Evolutionary conservation across 2,329 filamentous ascomycete species (phyloP), one percentile per base, ranked within the genome.

Genomic region (Nemania sp.): DNA sequence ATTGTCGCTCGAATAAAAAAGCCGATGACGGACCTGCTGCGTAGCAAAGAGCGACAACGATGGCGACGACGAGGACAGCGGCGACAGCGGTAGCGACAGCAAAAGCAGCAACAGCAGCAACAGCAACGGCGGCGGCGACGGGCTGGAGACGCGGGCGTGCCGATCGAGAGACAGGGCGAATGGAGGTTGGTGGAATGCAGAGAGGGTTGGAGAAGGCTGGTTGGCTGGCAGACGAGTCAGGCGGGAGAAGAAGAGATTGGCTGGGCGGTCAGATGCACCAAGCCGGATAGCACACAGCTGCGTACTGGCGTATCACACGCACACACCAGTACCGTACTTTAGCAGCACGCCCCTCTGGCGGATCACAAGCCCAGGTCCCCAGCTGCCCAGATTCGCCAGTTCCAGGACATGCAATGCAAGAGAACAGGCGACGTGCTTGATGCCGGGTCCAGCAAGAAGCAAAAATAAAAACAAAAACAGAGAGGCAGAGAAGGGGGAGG

Each of bases 241-340:
- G 60, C 57, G 65, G 62, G 64, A 63, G 60, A 61, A 49, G 53
- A 52, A 47, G 44, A 61, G 63, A 65, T 66, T 66, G 62, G 60
- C 60, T 61, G 57, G 61, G 63, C 61, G 64, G 62, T 58, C 59
- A 59, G 59, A 66, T 66, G 65, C 65, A 66, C 58, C 58, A 63
- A 66, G 58, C 61, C 60, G 64, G 59, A 45, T 49, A 46, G 55
- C 56, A 37, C 36, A 44, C 42, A 49, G 52, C 54, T 52, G 57
- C 60, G 28, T 5, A 14, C n/a, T 4, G 28, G 11, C 8, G 28
- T 31, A 14, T n/a, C n/a, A n/a, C n/a, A n/a, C n/a, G n/a, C n/a
- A n/a, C n/a, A n/a, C n/a, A n/a, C n/a, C n/a, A n/a, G n/a, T n/a
- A n/a, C n/a, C n/a, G n/a, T n/a, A n/a, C n/a, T n/a, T n/a, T n/a